These are phyloP conservation scores for Bacidia gigantensis DNA, from an alignment of 495 filamentous ascomycete species.

Conservation along the genomic window DNA sequence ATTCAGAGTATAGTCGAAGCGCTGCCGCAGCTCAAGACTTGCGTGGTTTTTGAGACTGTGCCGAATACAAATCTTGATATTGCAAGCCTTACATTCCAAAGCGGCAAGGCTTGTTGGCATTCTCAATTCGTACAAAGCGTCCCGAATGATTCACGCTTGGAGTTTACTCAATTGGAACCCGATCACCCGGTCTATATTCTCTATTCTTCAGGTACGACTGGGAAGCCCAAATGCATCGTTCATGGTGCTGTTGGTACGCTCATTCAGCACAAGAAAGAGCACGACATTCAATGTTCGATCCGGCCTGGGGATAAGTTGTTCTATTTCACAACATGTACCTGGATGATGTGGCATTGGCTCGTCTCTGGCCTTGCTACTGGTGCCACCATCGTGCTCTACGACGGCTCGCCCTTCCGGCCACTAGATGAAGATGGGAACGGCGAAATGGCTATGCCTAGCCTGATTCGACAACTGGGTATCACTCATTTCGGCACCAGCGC, in stretches of 20 bases:
- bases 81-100: constrained; percentile 32
- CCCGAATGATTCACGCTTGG: constrained; percentile 33
- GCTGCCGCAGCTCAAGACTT: constrained; percentile 46
- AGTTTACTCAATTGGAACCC: constrained; percentile 61
- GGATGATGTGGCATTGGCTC: constrained; percentile 99
- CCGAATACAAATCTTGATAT: constrained; percentile 34
- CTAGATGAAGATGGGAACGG: constrained; percentile 39
- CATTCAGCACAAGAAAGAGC: constrained; percentile 91
- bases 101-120: constrained; percentile 39
- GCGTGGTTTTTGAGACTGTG: constrained; percentile 58
- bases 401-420: constrained; percentile 73
- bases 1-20: constrained; percentile 52
- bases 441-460: constrained; percentile 53
- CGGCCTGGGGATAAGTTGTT: constrained; percentile 49
- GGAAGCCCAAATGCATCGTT: constrained; percentile 82
- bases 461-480: constrained; percentile 58
- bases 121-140: constrained; percentile 32
- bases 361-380: constrained; percentile 70
- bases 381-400: constrained; percentile 71
- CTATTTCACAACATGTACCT: constrained; percentile 84
- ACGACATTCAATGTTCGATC: constrained; percentile 70
- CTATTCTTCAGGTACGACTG: constrained; percentile 80
- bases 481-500: constrained; percentile 89
- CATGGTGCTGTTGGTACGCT: constrained; percentile 79
- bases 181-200: constrained; percentile 83